Conservation (phyloP, 306 rosid genomes). For the Casuarina glauca region DNA sequence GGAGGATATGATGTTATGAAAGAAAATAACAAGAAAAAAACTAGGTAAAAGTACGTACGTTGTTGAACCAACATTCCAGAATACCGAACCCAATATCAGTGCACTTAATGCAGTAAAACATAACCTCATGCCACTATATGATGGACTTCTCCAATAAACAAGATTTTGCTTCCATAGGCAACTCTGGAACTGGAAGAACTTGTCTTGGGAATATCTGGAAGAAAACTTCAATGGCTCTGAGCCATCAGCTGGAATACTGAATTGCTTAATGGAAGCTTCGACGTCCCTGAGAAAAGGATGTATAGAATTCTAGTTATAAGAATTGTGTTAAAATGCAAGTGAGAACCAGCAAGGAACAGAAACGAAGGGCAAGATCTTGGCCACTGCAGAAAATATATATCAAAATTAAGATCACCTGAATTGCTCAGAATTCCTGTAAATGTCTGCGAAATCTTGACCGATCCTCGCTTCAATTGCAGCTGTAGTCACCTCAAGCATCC, state of each 20-base stretch:
- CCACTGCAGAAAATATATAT: constrained; percentile 9
- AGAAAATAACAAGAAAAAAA: background rate
- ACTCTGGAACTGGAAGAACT: constrained; percentile 41
- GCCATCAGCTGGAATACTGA: constrained; percentile 54
- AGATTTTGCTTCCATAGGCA: constrained; percentile 89
- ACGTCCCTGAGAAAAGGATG: constrained; percentile 52
- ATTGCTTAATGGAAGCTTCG: constrained; percentile 60
- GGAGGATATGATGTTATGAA: background rate
- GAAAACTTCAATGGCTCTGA: constrained; percentile 60
- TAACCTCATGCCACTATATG: constrained; percentile 74
- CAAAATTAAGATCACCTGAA: constrained; percentile 47
- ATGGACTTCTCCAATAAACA: constrained; percentile 91
- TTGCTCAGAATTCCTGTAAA: constrained; percentile 58
- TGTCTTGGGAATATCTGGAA: constrained; percentile 50
- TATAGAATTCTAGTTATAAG: constrained; percentile 8
- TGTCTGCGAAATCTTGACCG: constrained; percentile 55
- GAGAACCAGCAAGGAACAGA: background rate
- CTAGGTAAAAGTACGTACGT: constrained; percentile 40
- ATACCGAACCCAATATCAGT: constrained; percentile 60
- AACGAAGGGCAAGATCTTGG: constrained; percentile 2
- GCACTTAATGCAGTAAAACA: constrained; percentile 69
- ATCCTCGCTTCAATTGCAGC: constrained; percentile 65
- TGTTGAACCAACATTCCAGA: constrained; percentile 72
- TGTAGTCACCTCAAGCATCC: constrained; percentile 93
- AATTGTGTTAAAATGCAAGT: background rate